These are phyloP conservation scores for Tillandsia leiboldiana DNA, from an alignment of 176 grass and related monocot genomes.

Conservation along the genomic window DNA sequence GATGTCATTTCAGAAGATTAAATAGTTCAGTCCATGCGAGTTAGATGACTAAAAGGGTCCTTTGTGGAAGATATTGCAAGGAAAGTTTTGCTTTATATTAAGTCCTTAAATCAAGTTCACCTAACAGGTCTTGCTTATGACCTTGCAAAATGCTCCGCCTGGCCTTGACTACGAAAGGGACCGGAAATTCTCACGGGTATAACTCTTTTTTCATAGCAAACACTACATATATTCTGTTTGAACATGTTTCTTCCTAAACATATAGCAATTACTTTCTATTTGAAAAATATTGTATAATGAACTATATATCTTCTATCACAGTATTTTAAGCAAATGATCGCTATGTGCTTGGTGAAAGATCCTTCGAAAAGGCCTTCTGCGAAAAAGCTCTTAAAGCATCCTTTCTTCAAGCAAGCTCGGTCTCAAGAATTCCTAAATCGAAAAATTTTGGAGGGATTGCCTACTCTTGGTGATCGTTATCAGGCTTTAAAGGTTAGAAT, in stretches of 20 bases:
- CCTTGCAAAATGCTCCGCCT: slow-evolving; percentile 84
- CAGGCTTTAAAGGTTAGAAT: slow-evolving; percentile 60
- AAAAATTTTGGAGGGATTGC: slow-evolving; percentile 87
- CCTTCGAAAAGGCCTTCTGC: slow-evolving; percentile 73
- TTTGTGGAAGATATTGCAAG: background rate
- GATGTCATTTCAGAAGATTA: background rate
- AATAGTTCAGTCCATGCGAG: background rate
- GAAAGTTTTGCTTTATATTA: slow-evolving; percentile 6
- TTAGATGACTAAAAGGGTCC: background rate
- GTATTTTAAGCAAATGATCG: slow-evolving; percentile 90
- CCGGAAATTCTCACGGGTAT: slow-evolving; percentile 80
- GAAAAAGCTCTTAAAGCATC: slow-evolving; percentile 69
- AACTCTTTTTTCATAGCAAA: slow-evolving; percentile 15
- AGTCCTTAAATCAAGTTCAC: slow-evolving; percentile 1
- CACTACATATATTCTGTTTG: background rate
- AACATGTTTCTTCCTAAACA: background rate
- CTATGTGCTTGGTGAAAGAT: slow-evolving; percentile 93
- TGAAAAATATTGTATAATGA: background rate
- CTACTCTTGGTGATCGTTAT: slow-evolving; percentile 68
- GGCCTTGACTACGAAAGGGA: slow-evolving; percentile 83
- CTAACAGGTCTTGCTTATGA: slow-evolving; percentile 90
- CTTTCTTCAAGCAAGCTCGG: slow-evolving; percentile 94
- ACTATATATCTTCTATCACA: slow-evolving; percentile 24
- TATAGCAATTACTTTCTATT: background rate
- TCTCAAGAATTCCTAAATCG: slow-evolving; percentile 66